Conservation (phyloP, 192 early-diverging fungal species). For the Coemansia sp. region DNA sequence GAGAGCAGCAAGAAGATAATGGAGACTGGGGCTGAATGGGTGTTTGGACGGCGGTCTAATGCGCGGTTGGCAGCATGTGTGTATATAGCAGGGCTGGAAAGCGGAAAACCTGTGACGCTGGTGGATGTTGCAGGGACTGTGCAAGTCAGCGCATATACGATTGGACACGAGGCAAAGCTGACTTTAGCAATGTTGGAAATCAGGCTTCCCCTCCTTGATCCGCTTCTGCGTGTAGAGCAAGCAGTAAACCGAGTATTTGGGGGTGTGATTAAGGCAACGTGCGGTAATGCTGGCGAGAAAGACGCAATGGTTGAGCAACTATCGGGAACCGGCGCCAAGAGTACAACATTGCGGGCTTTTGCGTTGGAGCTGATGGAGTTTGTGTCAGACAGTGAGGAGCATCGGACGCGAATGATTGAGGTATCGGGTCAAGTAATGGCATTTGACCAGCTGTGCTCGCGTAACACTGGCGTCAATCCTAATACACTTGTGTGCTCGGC, state of each 20-base stretch:
- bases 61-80: constrained; percentile 19
- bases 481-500: constrained; percentile 22
- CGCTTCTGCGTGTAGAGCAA: constrained; percentile 22
- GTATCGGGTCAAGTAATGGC: constrained; percentile 12
- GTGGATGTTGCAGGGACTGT: constrained; percentile 16
- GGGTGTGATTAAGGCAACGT: neutral
- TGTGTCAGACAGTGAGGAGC: neutral
- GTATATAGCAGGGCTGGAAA: constrained; percentile 35
- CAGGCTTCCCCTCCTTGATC: constrained; percentile 15
- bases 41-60: constrained; percentile 16
- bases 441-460: constrained; percentile 20
- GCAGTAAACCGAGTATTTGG: constrained; percentile 30
- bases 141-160: constrained; percentile 19
- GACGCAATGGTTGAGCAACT: neutral
- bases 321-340: neutral
- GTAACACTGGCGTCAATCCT: constrained; percentile 17
- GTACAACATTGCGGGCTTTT: neutral
- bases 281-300: neutral
- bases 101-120: constrained; percentile 7
- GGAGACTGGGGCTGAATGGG: neutral
- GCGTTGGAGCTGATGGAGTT: constrained; percentile 14
- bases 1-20: constrained; percentile 7
- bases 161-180: constrained; percentile 19
- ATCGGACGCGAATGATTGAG: constrained; percentile 10
- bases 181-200: constrained; percentile 7